Evolutionary conservation across 75 land plant species (phyloP).

Genomic region (Picea sitchensis): DNA sequence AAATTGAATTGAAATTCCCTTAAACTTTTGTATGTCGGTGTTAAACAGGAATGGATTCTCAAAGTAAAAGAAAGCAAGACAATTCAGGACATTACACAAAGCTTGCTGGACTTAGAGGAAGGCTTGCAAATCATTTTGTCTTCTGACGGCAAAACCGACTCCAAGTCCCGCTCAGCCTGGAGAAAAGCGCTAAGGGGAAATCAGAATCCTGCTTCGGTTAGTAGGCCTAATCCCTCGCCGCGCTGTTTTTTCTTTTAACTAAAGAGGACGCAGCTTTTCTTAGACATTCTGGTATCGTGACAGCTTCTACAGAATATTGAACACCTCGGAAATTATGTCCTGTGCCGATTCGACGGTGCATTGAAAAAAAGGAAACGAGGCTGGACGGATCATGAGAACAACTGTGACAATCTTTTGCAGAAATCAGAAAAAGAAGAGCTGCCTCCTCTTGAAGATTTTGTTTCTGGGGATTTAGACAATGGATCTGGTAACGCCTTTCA

Average conservation of each 20-base stretch:
- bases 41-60: background rate
- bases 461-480: background rate
- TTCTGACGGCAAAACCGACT: background rate
- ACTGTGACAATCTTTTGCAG: background rate
- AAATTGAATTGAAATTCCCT: background rate
- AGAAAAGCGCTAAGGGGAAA: background rate
- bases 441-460: conserved; percentile 6
- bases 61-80: background rate
- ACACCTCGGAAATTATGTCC: background rate
- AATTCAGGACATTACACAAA: background rate
- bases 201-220: background rate
- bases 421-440: background rate
- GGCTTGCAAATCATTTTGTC: background rate
- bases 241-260: background rate
- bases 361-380: background rate
- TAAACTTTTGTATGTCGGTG: background rate
- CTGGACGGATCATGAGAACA: background rate
- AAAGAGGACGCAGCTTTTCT: background rate
- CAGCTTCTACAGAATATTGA: conserved; percentile 13
- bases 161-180: background rate
- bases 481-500: background rate
- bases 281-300: background rate
- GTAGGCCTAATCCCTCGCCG: background rate
- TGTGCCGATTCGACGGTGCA: background rate
- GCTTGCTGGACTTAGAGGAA: background rate